Conservation (phyloP, 1,284 basidiomycete species). For the Cutaneotrichosporon spelunceum region DNA sequence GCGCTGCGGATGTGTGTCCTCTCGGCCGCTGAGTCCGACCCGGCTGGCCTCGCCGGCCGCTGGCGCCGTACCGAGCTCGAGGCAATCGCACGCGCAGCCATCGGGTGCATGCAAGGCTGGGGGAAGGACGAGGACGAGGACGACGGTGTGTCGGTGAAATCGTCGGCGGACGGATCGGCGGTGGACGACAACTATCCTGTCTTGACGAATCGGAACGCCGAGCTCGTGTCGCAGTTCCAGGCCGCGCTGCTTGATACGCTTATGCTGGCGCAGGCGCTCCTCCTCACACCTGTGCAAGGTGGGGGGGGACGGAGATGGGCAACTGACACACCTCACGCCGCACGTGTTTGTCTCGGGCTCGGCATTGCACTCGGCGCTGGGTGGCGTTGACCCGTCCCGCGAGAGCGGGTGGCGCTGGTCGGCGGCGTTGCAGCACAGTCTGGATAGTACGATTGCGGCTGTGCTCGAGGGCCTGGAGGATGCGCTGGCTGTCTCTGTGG, state of each 20-base stretch:
- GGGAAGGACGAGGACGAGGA: slow-evolving; percentile 10
- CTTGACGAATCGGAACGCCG: slow-evolving; percentile 61
- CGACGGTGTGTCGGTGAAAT: slow-evolving; percentile 11
- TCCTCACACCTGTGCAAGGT: slow-evolving; percentile 25
- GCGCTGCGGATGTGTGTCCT: slow-evolving; percentile 47
- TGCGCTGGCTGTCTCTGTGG: neutral
- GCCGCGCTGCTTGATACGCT: slow-evolving; percentile 54
- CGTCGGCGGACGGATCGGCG: neutral
- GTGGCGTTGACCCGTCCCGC: slow-evolving; percentile 12
- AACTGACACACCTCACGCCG: slow-evolving; percentile 36
- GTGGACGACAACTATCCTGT: slow-evolving; percentile 22
- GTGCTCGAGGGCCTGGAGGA: slow-evolving; percentile 5
- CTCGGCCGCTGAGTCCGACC: slow-evolving; percentile 33
- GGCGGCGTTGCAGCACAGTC: neutral
- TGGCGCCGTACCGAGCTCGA: slow-evolving; percentile 67
- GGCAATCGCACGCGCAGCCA: slow-evolving; percentile 59
- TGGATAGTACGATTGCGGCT: slow-evolving; percentile 2
- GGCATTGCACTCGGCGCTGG: slow-evolving; percentile 33
- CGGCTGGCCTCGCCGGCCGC: slow-evolving; percentile 44
- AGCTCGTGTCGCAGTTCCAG: slow-evolving; percentile 66
- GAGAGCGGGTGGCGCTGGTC: slow-evolving; percentile 20
- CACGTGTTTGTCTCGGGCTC: slow-evolving; percentile 40
- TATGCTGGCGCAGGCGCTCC: slow-evolving; percentile 43
- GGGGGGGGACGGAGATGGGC: neutral
- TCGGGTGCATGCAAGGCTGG: slow-evolving; percentile 34